These are phyloP conservation scores for Platanthera guangdongensis DNA, from an alignment of 106 monocot genomes.

Conservation along the genomic window DNA sequence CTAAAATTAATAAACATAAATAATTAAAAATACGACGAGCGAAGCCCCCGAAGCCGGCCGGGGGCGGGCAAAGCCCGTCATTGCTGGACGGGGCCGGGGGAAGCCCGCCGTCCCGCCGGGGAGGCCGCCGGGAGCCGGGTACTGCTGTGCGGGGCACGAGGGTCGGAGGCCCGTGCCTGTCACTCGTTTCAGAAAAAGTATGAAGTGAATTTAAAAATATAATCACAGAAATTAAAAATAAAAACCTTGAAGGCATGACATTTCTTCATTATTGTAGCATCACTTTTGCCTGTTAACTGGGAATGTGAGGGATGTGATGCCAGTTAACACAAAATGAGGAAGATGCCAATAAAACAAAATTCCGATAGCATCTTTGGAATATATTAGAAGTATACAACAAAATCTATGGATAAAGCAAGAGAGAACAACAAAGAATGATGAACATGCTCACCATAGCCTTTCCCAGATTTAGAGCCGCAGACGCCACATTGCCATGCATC, in stretches of 20 bases:
- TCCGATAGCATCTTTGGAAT: neutral
- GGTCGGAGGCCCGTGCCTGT: too few relatives aligned
- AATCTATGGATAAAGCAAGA: neutral
- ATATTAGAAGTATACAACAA: neutral
- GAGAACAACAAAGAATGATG: neutral
- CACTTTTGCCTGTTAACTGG: neutral
- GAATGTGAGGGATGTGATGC: neutral
- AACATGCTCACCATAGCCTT: conserved; percentile 54
- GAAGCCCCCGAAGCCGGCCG: too few relatives aligned
- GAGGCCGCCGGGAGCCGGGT: too few relatives aligned
- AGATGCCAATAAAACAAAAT: neutral
- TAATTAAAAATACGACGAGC: too few relatives aligned
- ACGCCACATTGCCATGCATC: conserved; percentile 50
- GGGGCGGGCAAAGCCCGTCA: too few relatives aligned
- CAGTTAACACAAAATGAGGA: neutral
- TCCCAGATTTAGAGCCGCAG: conserved; percentile 54
- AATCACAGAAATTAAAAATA: neutral
- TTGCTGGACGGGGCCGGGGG: too few relatives aligned
- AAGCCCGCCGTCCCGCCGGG: too few relatives aligned
- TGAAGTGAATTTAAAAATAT: neutral
- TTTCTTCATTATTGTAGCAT: neutral
- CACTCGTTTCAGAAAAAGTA: neutral
- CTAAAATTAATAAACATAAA: too few relatives aligned
- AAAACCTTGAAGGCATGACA: neutral
- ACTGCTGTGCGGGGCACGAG: too few relatives aligned